These are phyloP conservation scores for Rhododendron molle DNA, from an alignment of 148 eudicot species.

Conservation along the genomic window DNA sequence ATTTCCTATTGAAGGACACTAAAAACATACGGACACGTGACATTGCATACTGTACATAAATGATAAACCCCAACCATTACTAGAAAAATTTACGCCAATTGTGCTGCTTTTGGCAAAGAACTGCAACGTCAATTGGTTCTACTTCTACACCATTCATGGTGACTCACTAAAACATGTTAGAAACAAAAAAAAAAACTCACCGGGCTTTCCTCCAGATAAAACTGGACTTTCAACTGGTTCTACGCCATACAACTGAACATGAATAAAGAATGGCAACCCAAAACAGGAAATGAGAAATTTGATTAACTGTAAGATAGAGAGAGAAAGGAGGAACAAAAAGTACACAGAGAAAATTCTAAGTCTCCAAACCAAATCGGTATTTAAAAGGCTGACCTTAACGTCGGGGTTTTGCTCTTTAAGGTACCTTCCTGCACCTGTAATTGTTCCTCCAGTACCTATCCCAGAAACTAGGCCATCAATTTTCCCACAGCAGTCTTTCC, in stretches of 20 bases:
- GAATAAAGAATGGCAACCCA: background rate
- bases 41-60: background rate
- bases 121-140: background rate
- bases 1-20: background rate
- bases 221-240: slow-evolving; percentile 92
- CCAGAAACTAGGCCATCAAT: slow-evolving; percentile 73
- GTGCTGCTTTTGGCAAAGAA: background rate
- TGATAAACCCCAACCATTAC: background rate
- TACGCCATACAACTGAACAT: slow-evolving; percentile 55
- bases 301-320: background rate
- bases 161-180: background rate
- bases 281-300: background rate
- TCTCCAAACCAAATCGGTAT: background rate
- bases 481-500: slow-evolving; percentile 68
- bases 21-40: background rate
- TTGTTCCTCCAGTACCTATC: slow-evolving; percentile 84
- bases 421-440: slow-evolving; percentile 76
- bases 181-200: slow-evolving; percentile 31
- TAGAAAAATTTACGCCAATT: background rate
- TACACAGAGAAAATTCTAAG: background rate
- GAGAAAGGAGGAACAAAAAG: background rate
- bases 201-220: slow-evolving; percentile 72
- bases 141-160: background rate
- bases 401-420: slow-evolving; percentile 78
- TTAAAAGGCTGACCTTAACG: slow-evolving; percentile 42